Evolutionary conservation across 2,329 filamentous ascomycete genomes (phyloP).

Genomic region (Xylariaceae sp.): DNA sequence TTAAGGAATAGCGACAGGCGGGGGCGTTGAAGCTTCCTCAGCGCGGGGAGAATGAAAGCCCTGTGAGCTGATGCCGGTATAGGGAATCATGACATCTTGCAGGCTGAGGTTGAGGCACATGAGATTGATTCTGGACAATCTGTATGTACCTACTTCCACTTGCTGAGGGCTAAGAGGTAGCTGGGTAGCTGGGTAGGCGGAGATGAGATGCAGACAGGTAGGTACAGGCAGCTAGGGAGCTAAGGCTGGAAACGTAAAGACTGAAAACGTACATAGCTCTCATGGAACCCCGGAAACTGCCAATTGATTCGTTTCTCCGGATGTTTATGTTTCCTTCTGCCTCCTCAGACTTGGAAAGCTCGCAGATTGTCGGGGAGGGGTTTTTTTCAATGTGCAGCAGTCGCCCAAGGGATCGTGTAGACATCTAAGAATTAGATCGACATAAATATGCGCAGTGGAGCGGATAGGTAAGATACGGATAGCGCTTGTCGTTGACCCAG

Average conservation of each 20-base stretch:
- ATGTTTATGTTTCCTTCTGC: constrained; percentile 9
- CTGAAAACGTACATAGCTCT: constrained; percentile 21
- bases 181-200: too few species aligned
- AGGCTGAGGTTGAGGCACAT: background rate
- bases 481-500: background rate
- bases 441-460: background rate
- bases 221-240: background rate
- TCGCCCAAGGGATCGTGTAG: background rate
- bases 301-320: background rate
- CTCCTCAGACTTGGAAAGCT: constrained; percentile 11
- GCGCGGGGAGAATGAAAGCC: background rate
- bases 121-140: background rate
- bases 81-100: background rate
- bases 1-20: background rate
- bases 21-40: background rate
- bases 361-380: background rate
- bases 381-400: constrained; percentile 11
- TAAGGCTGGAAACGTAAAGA: too few species aligned
- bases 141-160: too few species aligned
- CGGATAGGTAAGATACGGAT: background rate
- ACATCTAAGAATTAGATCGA: background rate
- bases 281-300: constrained; percentile 9
- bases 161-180: too few species aligned
- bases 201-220: background rate
- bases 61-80: background rate